Evolutionary conservation across 2,329 filamentous ascomycete species (phyloP).

Genomic region (Bipolaris victoriae): DNA sequence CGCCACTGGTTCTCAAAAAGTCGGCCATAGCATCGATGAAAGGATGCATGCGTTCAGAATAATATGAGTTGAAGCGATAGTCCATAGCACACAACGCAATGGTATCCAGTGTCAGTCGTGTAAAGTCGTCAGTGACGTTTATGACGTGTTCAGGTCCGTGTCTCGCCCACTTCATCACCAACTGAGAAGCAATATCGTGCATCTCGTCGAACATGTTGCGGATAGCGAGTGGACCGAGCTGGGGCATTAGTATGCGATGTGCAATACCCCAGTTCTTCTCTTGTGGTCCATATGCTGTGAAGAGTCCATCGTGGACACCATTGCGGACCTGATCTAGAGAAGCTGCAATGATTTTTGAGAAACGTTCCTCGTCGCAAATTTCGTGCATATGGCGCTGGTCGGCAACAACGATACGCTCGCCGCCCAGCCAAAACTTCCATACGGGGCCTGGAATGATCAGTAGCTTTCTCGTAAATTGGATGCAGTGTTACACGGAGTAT

Average conservation of each 20-base stretch:
- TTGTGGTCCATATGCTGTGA: slow-evolving; percentile 49
- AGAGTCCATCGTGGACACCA: slow-evolving; percentile 50
- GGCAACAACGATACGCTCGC: slow-evolving; percentile 40
- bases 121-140: slow-evolving; percentile 49
- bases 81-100: slow-evolving; percentile 51
- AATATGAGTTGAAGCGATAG: slow-evolving; percentile 52
- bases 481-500: neutral
- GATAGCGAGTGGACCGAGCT: slow-evolving; percentile 73
- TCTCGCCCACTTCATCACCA: slow-evolving; percentile 72
- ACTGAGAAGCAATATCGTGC: slow-evolving; percentile 67
- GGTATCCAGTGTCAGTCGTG: slow-evolving; percentile 47
- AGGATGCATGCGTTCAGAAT: slow-evolving; percentile 45
- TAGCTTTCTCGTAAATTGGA: neutral
- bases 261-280: slow-evolving; percentile 61
- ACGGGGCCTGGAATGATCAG: slow-evolving; percentile 37
- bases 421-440: slow-evolving; percentile 41
- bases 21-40: slow-evolving; percentile 49
- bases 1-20: slow-evolving; percentile 46
- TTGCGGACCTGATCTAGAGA: slow-evolving; percentile 44
- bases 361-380: slow-evolving; percentile 48
- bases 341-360: slow-evolving; percentile 40
- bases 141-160: slow-evolving; percentile 49
- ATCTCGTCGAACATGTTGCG: slow-evolving; percentile 67
- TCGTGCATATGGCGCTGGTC: slow-evolving; percentile 49
- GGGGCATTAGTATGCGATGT: slow-evolving; percentile 69